Evolutionary conservation across 169 alveolate genomes (phyloP), one percentile per base, ranked within the genome.

Genomic region (Cryptosporidium canis): DNA sequence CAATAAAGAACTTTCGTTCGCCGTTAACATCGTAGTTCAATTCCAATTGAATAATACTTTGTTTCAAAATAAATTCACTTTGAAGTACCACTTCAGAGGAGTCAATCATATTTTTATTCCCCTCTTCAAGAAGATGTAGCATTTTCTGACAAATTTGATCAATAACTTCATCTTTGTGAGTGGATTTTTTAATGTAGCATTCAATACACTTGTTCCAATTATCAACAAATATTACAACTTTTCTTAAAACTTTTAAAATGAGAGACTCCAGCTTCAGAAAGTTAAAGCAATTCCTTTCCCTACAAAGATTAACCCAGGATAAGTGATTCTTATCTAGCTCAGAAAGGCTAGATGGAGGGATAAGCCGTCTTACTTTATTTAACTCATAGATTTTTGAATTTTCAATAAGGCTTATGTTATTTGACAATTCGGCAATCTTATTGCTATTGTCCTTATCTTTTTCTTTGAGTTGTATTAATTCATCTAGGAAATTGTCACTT

Each of bases 401-500:
- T 2, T 58, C 63, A 35, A n/a, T 18, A 9, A n/a, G 39, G n/a
- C 5, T 39, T 4, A 35, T 27, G 16, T 11, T 35, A 18, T 12
- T 41, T 21, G 14, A 27, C 24, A 77, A n/a, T 37, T 27, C 43
- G 2, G 14, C 29, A 35, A 77, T 55, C 53, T 12, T 51, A 5
- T 55, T 47, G 3, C 21, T 37, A 43, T 77, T 21, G 2, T 11
- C 31, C 33, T n/a, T 77, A n/a, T 51, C 70, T 41, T 77, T 77
- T 58, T 61, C 68, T 35, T 61, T 61, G 31, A 61, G 68, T 9
- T 58, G 63, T 24, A 29, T 41, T 12, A 77, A 21, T 53, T 77
- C 63, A 11, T 55, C 29, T 31, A 16, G 1, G 5, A 35, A 7
- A 37, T 0, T 37, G 2, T 53, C 64, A 18, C 39, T 56, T 6